These are phyloP conservation scores for Pyronema domesticum DNA, from an alignment of 495 filamentous ascomycete genomes.

Conservation along the genomic window DNA sequence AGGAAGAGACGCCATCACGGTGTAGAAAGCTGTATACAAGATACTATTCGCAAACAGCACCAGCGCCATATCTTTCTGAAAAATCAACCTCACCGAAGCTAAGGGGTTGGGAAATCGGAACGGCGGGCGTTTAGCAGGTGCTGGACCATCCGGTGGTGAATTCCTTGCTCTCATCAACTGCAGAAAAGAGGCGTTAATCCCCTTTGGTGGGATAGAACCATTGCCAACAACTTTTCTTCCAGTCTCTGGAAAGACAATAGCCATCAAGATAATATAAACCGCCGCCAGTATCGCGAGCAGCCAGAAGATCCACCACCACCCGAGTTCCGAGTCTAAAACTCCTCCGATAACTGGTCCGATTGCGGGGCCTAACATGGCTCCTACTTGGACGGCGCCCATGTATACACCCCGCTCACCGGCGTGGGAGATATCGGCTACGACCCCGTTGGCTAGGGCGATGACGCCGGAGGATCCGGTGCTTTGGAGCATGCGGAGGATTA, in stretches of 20 bases:
- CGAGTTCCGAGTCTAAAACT: conserved; percentile 42
- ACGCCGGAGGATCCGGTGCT: conserved; percentile 40
- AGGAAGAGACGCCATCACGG: conserved; percentile 35
- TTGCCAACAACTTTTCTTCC: conserved; percentile 54
- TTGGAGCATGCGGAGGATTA: conserved; percentile 46
- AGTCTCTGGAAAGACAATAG: conserved; percentile 47
- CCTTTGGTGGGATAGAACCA: conserved; percentile 39
- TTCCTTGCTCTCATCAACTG: not conserved
- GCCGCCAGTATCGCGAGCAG: conserved; percentile 45
- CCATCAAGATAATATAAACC: conserved; percentile 34
- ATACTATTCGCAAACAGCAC: conserved; percentile 40
- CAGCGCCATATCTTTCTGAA: conserved; percentile 45
- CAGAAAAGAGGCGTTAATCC: conserved; percentile 33
- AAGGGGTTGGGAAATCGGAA: conserved; percentile 54
- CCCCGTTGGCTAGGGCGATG: conserved; percentile 40
- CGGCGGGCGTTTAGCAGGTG: conserved; percentile 16
- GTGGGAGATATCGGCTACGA: conserved; percentile 43
- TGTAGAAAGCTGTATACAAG: conserved; percentile 39
- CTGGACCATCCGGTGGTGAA: not conserved
- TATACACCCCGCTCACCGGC: conserved; percentile 42
- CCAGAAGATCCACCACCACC: conserved; percentile 60
- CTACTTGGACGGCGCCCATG: conserved; percentile 24
- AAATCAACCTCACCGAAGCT: conserved; percentile 44
- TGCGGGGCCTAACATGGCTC: conserved; percentile 30
- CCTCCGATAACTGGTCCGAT: conserved; percentile 50